Percentiles rank a stretch among this genome's conserved stretches.
phyloP scores from a whole-genome alignment of 2,329 filamentous ascomycete species.

The Cordyceps tenuipes region DNA sequence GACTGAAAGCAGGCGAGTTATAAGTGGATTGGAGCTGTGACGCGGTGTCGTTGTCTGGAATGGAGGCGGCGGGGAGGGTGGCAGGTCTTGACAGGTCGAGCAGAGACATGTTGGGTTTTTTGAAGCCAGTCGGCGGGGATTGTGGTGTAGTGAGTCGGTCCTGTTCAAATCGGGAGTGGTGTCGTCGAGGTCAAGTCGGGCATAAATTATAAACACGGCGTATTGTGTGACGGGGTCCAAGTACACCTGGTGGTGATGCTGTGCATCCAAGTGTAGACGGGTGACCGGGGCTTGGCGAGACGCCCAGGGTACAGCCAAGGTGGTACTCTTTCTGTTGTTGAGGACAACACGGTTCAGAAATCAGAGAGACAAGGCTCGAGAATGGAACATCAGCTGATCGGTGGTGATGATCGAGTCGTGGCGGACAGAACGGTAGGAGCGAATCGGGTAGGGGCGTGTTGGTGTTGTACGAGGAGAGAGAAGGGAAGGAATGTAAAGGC shows the following conservation, averaged over 20 bases:
- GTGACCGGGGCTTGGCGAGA: background rate
- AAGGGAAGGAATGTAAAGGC: background rate
- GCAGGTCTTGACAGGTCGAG: slow-evolving; percentile 1
- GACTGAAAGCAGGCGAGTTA: slow-evolving; percentile 6
- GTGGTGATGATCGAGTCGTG: background rate
- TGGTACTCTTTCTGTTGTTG: background rate
- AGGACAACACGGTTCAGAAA: background rate
- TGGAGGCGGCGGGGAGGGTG: slow-evolving; percentile 6
- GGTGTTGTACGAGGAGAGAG: background rate
- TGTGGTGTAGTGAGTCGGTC: background rate
- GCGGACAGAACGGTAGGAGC: background rate
- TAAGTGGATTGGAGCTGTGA: background rate
- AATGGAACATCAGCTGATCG: background rate
- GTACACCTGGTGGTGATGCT: background rate
- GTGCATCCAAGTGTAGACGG: slow-evolving; percentile 2
- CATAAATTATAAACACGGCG: background rate
- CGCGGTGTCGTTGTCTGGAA: slow-evolving; percentile 8
- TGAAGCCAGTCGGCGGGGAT: background rate
- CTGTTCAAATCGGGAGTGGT: background rate
- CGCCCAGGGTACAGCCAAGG: background rate
- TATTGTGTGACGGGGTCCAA: background rate
- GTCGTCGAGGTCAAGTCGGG: background rate
- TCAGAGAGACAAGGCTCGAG: background rate
- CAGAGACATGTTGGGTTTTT: slow-evolving; percentile 8
- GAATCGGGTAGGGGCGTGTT: background rate